Conservation (phyloP, 2,329 filamentous ascomycete species). For the Colletotrichum echinochloae region DNA sequence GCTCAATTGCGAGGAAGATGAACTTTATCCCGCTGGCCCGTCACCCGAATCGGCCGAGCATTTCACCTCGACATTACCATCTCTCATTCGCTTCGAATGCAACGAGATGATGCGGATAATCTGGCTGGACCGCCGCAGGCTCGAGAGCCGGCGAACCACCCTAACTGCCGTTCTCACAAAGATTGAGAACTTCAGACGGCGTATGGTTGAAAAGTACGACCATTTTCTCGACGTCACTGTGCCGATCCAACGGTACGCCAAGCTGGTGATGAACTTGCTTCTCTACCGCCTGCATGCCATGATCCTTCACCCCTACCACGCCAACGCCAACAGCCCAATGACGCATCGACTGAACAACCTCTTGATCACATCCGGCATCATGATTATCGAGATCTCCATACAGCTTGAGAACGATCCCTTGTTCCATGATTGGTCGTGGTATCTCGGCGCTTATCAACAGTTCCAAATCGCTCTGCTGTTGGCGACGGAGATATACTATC, state of each 20-base stretch:
- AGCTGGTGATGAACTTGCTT: constrained; percentile 73
- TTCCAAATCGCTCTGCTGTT: constrained; percentile 78
- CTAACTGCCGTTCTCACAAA: constrained; percentile 74
- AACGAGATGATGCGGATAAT: constrained; percentile 78
- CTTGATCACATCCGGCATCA: constrained; percentile 70
- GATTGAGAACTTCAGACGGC: constrained; percentile 74
- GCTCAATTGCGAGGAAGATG: constrained; percentile 75
- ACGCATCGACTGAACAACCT: constrained; percentile 73
- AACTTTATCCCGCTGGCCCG: constrained; percentile 61
- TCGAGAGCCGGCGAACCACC: constrained; percentile 71
- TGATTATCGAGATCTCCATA: constrained; percentile 62
- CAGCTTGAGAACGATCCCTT: constrained; percentile 57
- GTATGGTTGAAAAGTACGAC: constrained; percentile 74
- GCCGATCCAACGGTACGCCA: constrained; percentile 73
- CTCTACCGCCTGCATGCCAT: constrained; percentile 74
- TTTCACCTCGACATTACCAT: constrained; percentile 77
- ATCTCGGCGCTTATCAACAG: constrained; percentile 76
- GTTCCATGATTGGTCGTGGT: constrained; percentile 76
- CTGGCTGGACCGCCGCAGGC: constrained; percentile 75
- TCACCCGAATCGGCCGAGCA: constrained; percentile 59
- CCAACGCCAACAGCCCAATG: constrained; percentile 58
- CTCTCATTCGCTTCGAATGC: constrained; percentile 77
- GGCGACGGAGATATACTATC: constrained; percentile 73
- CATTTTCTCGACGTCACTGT: constrained; percentile 69
- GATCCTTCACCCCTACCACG: constrained; percentile 76